Evolutionary conservation across 208 protist species (phyloP).

Genomic region (Endotrypanum monterogeii): DNA sequence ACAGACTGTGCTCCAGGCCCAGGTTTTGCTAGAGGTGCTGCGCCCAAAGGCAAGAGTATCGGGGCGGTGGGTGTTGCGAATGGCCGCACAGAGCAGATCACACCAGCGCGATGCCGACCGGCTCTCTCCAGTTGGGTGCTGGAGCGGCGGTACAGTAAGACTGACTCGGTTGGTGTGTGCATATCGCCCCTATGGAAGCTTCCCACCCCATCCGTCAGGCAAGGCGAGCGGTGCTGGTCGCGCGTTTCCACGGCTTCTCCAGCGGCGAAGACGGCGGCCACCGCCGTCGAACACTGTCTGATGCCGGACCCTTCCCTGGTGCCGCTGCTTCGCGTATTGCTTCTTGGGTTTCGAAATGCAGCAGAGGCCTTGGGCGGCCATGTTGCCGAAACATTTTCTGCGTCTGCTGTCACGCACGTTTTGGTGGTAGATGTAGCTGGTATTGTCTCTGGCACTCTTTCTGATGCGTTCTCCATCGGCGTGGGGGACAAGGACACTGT

Average conservation of each 20-base stretch:
- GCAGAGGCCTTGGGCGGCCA: conserved; percentile 64
- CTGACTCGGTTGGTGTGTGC: conserved; percentile 47
- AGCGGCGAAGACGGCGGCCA: not conserved
- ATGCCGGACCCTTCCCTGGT: conserved; percentile 10
- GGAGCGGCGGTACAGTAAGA: conserved; percentile 56
- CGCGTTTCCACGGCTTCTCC: not conserved
- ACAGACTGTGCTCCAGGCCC: not conserved
- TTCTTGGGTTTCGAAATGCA: conserved; percentile 46
- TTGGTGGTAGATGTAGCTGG: conserved; percentile 61
- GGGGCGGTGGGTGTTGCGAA: not conserved
- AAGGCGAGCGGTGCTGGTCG: conserved; percentile 2
- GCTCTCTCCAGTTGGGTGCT: conserved; percentile 47
- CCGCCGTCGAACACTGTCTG: not conserved
- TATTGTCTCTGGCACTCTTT: conserved; percentile 36
- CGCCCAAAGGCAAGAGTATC: not conserved
- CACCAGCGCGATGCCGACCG: conserved; percentile 1
- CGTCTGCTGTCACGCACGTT: conserved; percentile 68
- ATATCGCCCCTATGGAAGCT: conserved; percentile 46
- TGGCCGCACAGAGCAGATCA: not conserved
- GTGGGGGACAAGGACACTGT: not conserved
- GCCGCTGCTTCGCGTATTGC: conserved; percentile 49
- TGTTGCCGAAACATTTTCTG: conserved; percentile 36
- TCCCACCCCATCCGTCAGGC: not conserved
- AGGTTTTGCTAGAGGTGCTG: not conserved
- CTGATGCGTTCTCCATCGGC: conserved; percentile 20